Conservation (phyloP, 2,329 filamentous ascomycete species). For the Teratosphaeriaceae sp. region DNA sequence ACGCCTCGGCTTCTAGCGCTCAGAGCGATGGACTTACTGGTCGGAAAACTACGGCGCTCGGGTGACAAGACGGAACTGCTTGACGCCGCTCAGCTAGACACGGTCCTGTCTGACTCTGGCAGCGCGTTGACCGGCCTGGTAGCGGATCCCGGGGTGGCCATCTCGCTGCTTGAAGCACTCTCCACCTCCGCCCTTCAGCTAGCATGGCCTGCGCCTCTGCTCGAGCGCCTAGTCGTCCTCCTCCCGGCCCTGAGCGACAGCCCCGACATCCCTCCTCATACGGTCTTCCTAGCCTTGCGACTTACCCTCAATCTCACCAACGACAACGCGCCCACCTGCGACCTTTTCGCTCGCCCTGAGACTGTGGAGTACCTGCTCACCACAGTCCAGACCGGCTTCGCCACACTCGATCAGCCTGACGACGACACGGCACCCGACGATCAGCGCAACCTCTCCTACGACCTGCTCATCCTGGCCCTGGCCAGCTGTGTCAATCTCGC, state of each 20-base stretch:
- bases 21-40: slow-evolving; percentile 54
- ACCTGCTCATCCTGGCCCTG: slow-evolving; percentile 69
- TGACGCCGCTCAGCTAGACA: slow-evolving; percentile 16
- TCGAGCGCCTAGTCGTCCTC: slow-evolving; percentile 14
- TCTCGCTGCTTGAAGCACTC: slow-evolving; percentile 32
- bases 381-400: slow-evolving; percentile 22
- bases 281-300: slow-evolving; percentile 49
- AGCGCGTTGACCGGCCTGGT: too few relatives aligned
- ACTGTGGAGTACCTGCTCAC: slow-evolving; percentile 41
- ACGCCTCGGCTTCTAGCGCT: slow-evolving; percentile 60
- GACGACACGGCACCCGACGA: too few relatives aligned
- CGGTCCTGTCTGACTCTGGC: too few relatives aligned
- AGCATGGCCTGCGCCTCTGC: slow-evolving; percentile 18
- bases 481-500: slow-evolving; percentile 83
- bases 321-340: slow-evolving; percentile 63
- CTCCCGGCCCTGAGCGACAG: slow-evolving; percentile 11
- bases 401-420: slow-evolving; percentile 13
- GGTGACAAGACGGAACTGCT: slow-evolving; percentile 47
- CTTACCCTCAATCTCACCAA: slow-evolving; percentile 83
- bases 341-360: slow-evolving; percentile 53
- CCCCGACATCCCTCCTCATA: slow-evolving; percentile 10
- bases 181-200: slow-evolving; percentile 18
- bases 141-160: slow-evolving; percentile 44
- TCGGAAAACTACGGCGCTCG: slow-evolving; percentile 40
- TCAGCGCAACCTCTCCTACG: slow-evolving; percentile 49